phyloP scores from a whole-genome alignment of 176 grass and related monocot genomes.

The Eragrostis nindensis region DNA sequence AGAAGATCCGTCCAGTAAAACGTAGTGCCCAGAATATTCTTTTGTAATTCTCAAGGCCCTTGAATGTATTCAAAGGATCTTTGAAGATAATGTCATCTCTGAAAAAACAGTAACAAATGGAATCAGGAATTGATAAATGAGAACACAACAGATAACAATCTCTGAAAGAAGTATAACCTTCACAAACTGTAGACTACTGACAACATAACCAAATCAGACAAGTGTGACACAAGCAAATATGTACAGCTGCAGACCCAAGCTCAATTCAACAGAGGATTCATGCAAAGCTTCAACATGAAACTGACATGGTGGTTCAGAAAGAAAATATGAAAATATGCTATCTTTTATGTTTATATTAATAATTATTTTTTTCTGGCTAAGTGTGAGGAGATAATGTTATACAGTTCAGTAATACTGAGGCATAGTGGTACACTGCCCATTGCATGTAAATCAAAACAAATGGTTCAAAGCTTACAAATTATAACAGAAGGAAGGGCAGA shows the following conservation, averaged over 20 bases:
- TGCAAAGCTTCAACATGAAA: background rate
- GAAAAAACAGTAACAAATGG: conserved; percentile 37
- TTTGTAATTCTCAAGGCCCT: conserved; percentile 85
- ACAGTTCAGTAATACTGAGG: conserved; percentile 12
- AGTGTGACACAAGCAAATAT: conserved; percentile 2
- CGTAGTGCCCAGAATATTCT: conserved; percentile 76
- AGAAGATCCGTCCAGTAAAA: conserved; percentile 75
- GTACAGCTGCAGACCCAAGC: background rate
- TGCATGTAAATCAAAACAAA: background rate
- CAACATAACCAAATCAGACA: background rate
- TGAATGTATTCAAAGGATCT: conserved; percentile 85
- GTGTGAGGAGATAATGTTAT: conserved; percentile 7
- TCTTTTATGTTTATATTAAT: background rate
- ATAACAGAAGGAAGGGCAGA: background rate
- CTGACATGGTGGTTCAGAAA: background rate
- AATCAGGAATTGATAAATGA: conserved; percentile 27
- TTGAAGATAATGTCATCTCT: conserved; percentile 98
- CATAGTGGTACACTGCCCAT: background rate
- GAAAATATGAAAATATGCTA: background rate
- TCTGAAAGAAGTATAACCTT: conserved; percentile 18
- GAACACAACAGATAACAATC: background rate
- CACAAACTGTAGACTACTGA: conserved; percentile 8
- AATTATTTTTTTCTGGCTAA: background rate
- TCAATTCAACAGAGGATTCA: conserved; percentile 12
- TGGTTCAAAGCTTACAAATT: background rate